Conservation (phyloP, 2,329 filamentous ascomycete genomes). For the Lachnellula cervina region DNA sequence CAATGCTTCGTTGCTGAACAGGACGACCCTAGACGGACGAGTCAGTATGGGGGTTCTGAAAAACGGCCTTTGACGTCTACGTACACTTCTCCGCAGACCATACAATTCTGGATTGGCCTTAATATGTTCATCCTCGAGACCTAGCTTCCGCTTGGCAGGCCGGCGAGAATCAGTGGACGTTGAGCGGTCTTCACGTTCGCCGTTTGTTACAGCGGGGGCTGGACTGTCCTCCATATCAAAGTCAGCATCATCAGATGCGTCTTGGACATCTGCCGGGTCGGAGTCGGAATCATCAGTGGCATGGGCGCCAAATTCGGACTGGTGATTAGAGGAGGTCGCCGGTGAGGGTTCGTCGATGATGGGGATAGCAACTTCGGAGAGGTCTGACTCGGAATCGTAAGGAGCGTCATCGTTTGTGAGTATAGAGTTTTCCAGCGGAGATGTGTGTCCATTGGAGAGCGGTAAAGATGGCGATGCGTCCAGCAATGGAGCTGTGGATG, state of each 20-base stretch:
- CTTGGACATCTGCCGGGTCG: slow-evolving; percentile 36
- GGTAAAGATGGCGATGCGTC: slow-evolving; percentile 56
- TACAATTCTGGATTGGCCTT: slow-evolving; percentile 91
- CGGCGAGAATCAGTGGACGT: slow-evolving; percentile 67
- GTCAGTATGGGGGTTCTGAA: slow-evolving; percentile 18
- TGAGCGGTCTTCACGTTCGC: slow-evolving; percentile 48
- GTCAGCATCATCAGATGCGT: slow-evolving; percentile 65
- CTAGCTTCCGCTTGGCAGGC: slow-evolving; percentile 67
- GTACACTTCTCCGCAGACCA: slow-evolving; percentile 86
- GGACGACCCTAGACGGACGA: slow-evolving; percentile 44
- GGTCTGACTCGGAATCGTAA: slow-evolving; percentile 66
- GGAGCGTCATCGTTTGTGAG: slow-evolving; percentile 37
- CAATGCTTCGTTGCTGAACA: slow-evolving; percentile 49
- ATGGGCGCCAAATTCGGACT: slow-evolving; percentile 29
- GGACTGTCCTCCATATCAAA: slow-evolving; percentile 66
- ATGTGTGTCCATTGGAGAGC: slow-evolving; percentile 62
- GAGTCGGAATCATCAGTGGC: slow-evolving; percentile 29
- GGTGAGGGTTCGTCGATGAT: slow-evolving; percentile 45
- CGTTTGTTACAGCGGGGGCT: slow-evolving; percentile 44
- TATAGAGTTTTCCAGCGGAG: slow-evolving; percentile 46
- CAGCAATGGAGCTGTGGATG: slow-evolving; percentile 56
- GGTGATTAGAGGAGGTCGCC: slow-evolving; percentile 39
- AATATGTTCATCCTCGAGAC: slow-evolving; percentile 73
- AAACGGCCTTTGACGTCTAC: slow-evolving; percentile 37
- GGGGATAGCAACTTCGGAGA: slow-evolving; percentile 64